Evolutionary conservation across 257 asterid genomes (phyloP), one percentile per base, ranked within the genome.

Genomic region (Solanum pinnatisectum): DNA sequence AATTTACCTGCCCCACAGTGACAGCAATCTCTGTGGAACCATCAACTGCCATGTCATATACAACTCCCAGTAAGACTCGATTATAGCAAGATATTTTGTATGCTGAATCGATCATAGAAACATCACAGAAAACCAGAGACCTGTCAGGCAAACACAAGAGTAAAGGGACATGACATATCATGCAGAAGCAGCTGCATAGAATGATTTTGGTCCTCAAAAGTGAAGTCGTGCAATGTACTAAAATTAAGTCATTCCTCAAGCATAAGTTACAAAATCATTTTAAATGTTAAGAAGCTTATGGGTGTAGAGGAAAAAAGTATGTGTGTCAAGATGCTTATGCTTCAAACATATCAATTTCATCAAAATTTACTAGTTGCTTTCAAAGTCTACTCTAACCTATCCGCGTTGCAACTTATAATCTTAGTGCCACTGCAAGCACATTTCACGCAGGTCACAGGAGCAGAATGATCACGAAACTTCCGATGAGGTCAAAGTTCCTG

Each of bases 361-460:
- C 46, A 5, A 30, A 42, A 35, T 42, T 44, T 63, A 22, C 33
- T 44, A 67, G 32, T 37, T 18, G 5, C 15, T 27, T 78, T 39
- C 40, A 25, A 70, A 52, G 85, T 89, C 72, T 65, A 65, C 35
- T 25, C 95, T 90, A 92, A 95, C 98, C 95, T 87, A 84, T 93
- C 93, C 77, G 93, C 91, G 60, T 92, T 81, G 84, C 94, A 93
- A 87, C 96, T 95, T 73, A 94, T 92, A 85, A 95, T 91, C 90
- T 91, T 90, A 63, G 60, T n/a, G 86, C 95, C 96, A 88, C 84
- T 91, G 87, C 72, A 86, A 72, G 91, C 85, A 85, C 94, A 91
- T 87, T 92, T 95, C 87, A 93, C 90, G 25, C 89, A 93, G 84
- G 93, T 91, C 85, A 92, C 94, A 6, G 93, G 92, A 88, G 91